These are phyloP conservation scores for Diospyros lotus DNA, from an alignment of 148 eudicot species.

Conservation along the genomic window DNA sequence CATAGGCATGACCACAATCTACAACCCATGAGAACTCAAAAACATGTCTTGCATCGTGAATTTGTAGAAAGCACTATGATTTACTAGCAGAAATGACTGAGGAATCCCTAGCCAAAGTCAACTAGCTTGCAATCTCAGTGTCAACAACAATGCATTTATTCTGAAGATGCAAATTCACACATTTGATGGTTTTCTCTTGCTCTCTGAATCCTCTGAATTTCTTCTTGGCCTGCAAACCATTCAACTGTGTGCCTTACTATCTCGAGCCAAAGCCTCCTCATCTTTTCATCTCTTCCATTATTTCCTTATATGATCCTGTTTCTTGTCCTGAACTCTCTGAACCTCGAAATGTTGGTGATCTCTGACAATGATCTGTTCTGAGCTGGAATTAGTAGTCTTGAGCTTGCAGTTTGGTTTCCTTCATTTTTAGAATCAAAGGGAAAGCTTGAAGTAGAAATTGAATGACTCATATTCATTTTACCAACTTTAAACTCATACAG, in stretches of 20 bases:
- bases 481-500: too few species aligned
- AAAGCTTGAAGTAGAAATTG: not conserved
- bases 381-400: not conserved
- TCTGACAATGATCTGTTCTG: constrained; percentile 24
- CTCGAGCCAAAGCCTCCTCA: constrained; percentile 32
- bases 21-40: too few species aligned
- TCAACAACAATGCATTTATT: too few species aligned
- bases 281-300: constrained; percentile 11
- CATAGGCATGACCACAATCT: too few species aligned
- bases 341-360: constrained; percentile 17
- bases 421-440: not conserved
- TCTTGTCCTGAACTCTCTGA: constrained; percentile 2
- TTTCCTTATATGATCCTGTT: not conserved
- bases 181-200: constrained; percentile 13
- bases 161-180: constrained; percentile 7
- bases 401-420: constrained; percentile 2
- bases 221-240: constrained; percentile 29
- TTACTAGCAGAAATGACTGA: too few species aligned
- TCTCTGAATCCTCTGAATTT: constrained; percentile 13
- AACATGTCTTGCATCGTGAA: too few species aligned
- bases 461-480: not conserved
- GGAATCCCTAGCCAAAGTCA: too few species aligned
- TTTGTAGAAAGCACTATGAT: too few species aligned
- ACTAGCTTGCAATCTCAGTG: too few species aligned
- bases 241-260: constrained; percentile 34